These are phyloP conservation scores for Sistotremastrum suecicum DNA, from an alignment of 768 basidiomycete species.

Conservation along the genomic window DNA sequence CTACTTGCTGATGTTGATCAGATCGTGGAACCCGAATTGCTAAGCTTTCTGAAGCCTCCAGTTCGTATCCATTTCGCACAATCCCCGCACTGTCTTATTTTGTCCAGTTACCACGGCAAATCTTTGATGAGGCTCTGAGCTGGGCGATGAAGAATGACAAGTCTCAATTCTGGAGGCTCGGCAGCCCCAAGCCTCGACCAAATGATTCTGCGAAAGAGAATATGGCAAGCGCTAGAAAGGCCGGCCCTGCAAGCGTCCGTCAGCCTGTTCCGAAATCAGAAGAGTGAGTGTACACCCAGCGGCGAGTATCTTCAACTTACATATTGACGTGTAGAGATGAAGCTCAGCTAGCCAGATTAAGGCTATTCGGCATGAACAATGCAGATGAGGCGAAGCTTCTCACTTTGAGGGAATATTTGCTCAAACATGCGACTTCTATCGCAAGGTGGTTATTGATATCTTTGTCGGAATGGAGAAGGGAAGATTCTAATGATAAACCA, in stretches of 20 bases:
- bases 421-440: conserved; percentile 68
- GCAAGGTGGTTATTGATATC: conserved; percentile 39
- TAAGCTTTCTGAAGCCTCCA: conserved; percentile 63
- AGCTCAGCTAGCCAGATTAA: conserved; percentile 55
- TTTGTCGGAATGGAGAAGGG: neutral
- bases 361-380: conserved; percentile 75
- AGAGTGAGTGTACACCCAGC: conserved; percentile 41
- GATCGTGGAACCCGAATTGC: conserved; percentile 61
- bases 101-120: conserved; percentile 42
- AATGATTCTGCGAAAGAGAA: conserved; percentile 60
- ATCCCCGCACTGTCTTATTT: neutral
- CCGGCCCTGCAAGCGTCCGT: conserved; percentile 29
- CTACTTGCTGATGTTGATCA: conserved; percentile 68
- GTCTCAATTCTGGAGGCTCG: conserved; percentile 63
- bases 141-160: conserved; percentile 85
- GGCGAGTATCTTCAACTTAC: neutral
- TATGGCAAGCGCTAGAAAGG: conserved; percentile 48
- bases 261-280: conserved; percentile 39
- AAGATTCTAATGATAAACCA: neutral
- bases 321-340: conserved; percentile 47
- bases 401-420: conserved; percentile 80
- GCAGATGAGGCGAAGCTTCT: conserved; percentile 74
- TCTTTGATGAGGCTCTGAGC: conserved; percentile 72
- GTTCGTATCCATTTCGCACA: conserved; percentile 29
- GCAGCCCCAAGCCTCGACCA: conserved; percentile 29